Percentiles rank a stretch among this genome's conserved stretches.
Evolutionary conservation across 2,329 filamentous ascomycete genomes (phyloP).

Genomic region (Beauveria bassiana): DNA sequence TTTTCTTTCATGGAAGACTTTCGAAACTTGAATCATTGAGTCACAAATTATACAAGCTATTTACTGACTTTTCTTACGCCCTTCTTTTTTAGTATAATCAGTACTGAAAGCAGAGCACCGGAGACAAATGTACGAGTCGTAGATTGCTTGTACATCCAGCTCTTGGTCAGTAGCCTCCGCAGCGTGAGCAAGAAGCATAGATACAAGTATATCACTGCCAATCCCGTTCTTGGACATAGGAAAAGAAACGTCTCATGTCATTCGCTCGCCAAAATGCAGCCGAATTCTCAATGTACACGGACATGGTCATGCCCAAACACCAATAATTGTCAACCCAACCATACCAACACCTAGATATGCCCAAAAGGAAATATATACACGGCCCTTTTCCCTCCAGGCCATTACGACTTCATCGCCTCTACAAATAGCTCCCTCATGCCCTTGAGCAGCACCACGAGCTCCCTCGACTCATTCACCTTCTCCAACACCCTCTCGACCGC

Average conservation of each 20-base stretch:
- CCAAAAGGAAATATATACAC: background rate
- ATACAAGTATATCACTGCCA: background rate
- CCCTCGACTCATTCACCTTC: slow-evolving; percentile 70
- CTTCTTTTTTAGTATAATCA: no score
- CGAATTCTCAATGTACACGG: background rate
- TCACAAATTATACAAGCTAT: no score
- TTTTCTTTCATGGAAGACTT: background rate
- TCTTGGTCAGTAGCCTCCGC: background rate
- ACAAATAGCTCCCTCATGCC: slow-evolving; percentile 76
- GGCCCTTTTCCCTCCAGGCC: background rate
- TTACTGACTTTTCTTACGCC: no score
- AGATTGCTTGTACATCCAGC: no score
- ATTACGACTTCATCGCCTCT: slow-evolving; percentile 50
- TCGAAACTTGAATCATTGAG: no score
- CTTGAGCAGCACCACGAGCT: slow-evolving; percentile 66
- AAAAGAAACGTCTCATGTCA: background rate
- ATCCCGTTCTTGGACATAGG: background rate
- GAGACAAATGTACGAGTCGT: no score
- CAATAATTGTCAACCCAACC: background rate
- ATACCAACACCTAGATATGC: background rate
- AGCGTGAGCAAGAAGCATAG: background rate
- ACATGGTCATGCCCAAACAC: background rate
- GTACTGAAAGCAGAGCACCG: no score
- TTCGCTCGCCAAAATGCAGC: background rate
- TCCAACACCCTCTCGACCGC: slow-evolving; percentile 71